phyloP scores from a whole-genome alignment of 2,329 filamentous ascomycete genomes.

The Xylariaceae sp. region DNA sequence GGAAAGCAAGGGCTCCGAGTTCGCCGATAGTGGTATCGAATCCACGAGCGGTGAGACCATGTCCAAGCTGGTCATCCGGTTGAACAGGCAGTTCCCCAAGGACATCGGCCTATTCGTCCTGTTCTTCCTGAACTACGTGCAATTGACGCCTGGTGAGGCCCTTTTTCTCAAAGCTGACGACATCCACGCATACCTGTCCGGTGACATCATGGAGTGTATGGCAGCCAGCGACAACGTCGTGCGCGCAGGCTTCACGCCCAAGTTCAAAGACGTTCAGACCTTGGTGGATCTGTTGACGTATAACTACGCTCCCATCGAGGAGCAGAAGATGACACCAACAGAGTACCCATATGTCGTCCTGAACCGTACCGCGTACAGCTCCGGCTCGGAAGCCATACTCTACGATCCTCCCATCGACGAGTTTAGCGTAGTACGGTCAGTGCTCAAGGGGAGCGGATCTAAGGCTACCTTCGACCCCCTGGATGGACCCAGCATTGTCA shows the following conservation, averaged over 20 bases:
- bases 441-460: constrained; percentile 64
- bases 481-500: constrained; percentile 84
- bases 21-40: constrained; percentile 68
- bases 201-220: constrained; percentile 99
- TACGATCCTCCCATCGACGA: constrained; percentile 98
- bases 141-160: constrained; percentile 81
- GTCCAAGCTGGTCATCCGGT: constrained; percentile 69
- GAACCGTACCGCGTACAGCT: constrained; percentile 77
- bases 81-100: constrained; percentile 78
- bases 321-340: constrained; percentile 85
- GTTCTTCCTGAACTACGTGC: constrained; percentile 96
- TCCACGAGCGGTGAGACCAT: constrained; percentile 66
- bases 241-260: constrained; percentile 93
- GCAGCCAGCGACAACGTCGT: constrained; percentile 98
- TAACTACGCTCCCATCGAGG: constrained; percentile 86
- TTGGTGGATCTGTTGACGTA: constrained; percentile 92
- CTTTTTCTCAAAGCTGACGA: constrained; percentile 96
- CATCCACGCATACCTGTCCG: constrained; percentile 90
- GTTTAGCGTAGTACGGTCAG: constrained; percentile 82
- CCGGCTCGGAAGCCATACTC: constrained; percentile 64
- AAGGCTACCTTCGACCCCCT: constrained; percentile 88
- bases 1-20: constrained; percentile 62
- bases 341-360: constrained; percentile 84
- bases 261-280: constrained; percentile 94
- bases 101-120: constrained; percentile 93